Percentiles rank a stretch among this genome's conserved stretches.
Conservation (phyloP, 768 basidiomycete genomes). For the Cystoderma amianthinum region DNA sequence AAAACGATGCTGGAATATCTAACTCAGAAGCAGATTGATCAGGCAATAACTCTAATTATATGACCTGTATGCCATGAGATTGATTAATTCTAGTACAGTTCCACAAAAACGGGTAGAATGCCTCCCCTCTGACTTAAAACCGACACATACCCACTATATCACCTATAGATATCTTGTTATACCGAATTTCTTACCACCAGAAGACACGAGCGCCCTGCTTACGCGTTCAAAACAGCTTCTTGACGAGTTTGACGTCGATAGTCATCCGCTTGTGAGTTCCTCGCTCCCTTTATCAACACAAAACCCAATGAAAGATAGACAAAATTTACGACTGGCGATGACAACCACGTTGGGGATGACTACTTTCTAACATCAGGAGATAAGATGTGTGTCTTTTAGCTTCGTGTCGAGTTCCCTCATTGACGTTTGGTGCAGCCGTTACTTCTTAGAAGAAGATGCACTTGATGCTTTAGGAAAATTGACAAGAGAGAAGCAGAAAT, state of each 20-base stretch:
- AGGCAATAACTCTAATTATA: not conserved
- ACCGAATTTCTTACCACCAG: slow-evolving; percentile 58
- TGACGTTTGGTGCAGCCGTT: slow-evolving; percentile 44
- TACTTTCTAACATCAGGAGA: slow-evolving; percentile 92
- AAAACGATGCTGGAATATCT: slow-evolving; percentile 4
- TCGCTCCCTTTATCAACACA: not conserved
- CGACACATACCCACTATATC: slow-evolving; percentile 3
- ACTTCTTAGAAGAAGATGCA: slow-evolving; percentile 90
- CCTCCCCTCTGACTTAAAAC: slow-evolving; percentile 4
- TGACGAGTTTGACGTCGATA: slow-evolving; percentile 66
- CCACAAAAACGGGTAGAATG: slow-evolving; percentile 20
- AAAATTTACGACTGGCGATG: slow-evolving; percentile 78
- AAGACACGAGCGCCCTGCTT: slow-evolving; percentile 57
- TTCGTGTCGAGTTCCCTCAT: not conserved
- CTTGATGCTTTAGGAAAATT: slow-evolving; percentile 65
- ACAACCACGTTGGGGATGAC: slow-evolving; percentile 80
- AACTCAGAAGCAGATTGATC: slow-evolving; percentile 5
- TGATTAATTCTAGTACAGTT: slow-evolving; percentile 12
- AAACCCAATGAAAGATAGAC: slow-evolving; percentile 43
- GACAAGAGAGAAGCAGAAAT: slow-evolving; percentile 59
- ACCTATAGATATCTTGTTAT: slow-evolving; percentile 67
- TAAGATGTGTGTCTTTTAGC: slow-evolving; percentile 62
- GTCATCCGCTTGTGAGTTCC: slow-evolving; percentile 69
- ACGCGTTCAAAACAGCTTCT: slow-evolving; percentile 68
- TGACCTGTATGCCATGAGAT: too few species aligned